Percentiles rank a stretch among this genome's conserved stretches.
These are phyloP conservation scores for Beauveria australis DNA, from an alignment of 2,329 filamentous ascomycete species.

Conservation along the genomic window DNA sequence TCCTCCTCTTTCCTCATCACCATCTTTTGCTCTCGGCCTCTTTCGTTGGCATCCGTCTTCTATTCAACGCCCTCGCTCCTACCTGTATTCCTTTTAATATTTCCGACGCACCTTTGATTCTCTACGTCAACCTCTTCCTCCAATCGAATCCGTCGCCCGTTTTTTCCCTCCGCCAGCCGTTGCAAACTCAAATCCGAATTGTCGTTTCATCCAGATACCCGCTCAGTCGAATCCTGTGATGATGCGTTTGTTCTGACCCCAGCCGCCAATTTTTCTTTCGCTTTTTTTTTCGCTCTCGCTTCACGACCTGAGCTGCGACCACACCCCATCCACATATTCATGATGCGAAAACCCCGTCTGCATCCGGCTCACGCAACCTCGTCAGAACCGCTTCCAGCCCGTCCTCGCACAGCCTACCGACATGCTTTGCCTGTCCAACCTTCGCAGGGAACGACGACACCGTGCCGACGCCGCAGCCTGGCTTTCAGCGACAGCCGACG, in stretches of 20 bases:
- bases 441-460: neutral
- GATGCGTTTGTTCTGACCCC: neutral
- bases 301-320: neutral
- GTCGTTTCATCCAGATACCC: neutral
- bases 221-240: neutral
- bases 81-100: neutral
- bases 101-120: neutral
- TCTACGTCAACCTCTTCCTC: neutral
- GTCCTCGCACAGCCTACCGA: neutral
- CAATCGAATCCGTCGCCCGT: neutral
- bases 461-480: neutral
- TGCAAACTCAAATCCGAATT: neutral
- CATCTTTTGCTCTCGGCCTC: neutral
- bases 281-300: neutral
- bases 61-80: neutral
- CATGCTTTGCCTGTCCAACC: neutral
- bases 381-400: neutral
- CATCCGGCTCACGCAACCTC: neutral
- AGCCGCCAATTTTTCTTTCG: neutral
- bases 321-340: neutral
- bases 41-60: neutral
- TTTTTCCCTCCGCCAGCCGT: neutral
- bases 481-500: neutral
- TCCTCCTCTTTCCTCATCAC: conserved; percentile 1
- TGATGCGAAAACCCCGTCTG: conserved; percentile 1